phyloP scores from a whole-genome alignment of 2,329 filamentous ascomycete genomes.

The Delphinella strobiligena region DNA sequence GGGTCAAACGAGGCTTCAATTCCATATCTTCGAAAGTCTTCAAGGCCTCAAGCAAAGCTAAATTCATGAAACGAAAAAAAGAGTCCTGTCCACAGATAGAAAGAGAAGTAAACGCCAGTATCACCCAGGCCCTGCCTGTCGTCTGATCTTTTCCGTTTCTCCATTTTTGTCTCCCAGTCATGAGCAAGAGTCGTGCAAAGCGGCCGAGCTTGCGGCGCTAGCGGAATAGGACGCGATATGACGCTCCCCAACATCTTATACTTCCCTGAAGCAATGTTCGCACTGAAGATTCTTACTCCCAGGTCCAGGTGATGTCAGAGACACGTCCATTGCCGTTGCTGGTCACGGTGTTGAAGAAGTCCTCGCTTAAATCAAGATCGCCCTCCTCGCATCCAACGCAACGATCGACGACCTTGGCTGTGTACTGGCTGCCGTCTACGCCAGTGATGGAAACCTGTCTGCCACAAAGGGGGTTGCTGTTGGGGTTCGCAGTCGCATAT shows the following conservation, averaged over 20 bases:
- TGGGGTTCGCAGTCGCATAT: constrained; percentile 30
- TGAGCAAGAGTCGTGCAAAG: constrained; percentile 7
- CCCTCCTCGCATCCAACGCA: constrained; percentile 53
- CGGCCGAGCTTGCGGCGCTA: constrained; percentile 7
- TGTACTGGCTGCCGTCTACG: constrained; percentile 45
- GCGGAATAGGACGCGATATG: constrained; percentile 8
- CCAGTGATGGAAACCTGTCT: constrained; percentile 50
- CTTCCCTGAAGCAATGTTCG: constrained; percentile 6
- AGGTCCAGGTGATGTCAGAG: constrained; percentile 29
- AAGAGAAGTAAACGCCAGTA: constrained; percentile 4
- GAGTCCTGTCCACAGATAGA: constrained; percentile 8
- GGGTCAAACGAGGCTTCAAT: no score
- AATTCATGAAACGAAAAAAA: constrained; percentile 6
- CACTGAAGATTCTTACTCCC: constrained; percentile 15
- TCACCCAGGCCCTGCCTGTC: constrained; percentile 6
- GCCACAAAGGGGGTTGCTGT: constrained; percentile 59
- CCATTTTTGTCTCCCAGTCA: constrained; percentile 3
- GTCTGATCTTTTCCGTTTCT: constrained; percentile 1
- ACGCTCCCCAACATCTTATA: constrained; percentile 2
- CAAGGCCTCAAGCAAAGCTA: no score
- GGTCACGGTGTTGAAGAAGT: constrained; percentile 26
- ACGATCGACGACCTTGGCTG: constrained; percentile 58
- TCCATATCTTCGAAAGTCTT: no score
- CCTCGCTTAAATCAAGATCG: constrained; percentile 48
- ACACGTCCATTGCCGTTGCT: constrained; percentile 27